These are phyloP conservation scores for Beauveria sp. DNA, from an alignment of 2,329 filamentous ascomycete genomes.

Conservation along the genomic window DNA sequence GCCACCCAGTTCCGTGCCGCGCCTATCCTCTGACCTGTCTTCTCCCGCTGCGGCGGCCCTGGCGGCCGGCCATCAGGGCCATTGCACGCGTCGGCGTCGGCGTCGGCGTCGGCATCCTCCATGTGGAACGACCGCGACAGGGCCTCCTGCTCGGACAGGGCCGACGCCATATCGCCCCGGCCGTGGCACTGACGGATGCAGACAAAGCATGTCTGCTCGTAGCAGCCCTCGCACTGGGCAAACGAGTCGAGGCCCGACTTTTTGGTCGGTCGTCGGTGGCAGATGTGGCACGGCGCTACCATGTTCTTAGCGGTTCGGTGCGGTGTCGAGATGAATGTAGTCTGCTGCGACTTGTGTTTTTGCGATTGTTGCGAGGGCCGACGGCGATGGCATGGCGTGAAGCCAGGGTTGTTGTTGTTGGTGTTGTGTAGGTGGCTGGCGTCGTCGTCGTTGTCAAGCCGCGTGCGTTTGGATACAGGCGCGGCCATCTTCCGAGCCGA, in stretches of 20 bases:
- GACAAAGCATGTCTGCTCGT: slow-evolving; percentile 57
- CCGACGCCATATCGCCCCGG: slow-evolving; percentile 25
- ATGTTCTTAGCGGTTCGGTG: slow-evolving; percentile 8
- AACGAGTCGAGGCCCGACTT: slow-evolving; percentile 60
- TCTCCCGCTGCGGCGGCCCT: neutral
- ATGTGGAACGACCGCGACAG: slow-evolving; percentile 41
- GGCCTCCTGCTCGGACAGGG: slow-evolving; percentile 26
- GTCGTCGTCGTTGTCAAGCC: neutral
- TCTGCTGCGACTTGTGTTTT: neutral
- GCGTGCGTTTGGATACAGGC: slow-evolving; percentile 3
- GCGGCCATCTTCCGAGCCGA: slow-evolving; percentile 5
- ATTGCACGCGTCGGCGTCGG: slow-evolving; percentile 7
- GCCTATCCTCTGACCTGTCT: slow-evolving; percentile 11
- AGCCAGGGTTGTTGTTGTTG: neutral
- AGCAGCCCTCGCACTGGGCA: slow-evolving; percentile 55
- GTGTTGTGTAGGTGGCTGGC: neutral
- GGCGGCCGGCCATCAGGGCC: neutral
- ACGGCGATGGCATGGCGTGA: neutral
- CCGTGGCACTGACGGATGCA: slow-evolving; percentile 58
- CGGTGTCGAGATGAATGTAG: neutral
- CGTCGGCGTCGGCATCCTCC: slow-evolving; percentile 31
- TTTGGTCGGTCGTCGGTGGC: slow-evolving; percentile 56
- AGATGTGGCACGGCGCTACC: slow-evolving; percentile 57
- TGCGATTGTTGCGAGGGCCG: neutral
- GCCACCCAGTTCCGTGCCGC: slow-evolving; percentile 28